Percentiles rank a stretch among this genome's conserved stretches.
phyloP scores from a whole-genome alignment of 306 rosid species.

The Fragaria vesca region DNA sequence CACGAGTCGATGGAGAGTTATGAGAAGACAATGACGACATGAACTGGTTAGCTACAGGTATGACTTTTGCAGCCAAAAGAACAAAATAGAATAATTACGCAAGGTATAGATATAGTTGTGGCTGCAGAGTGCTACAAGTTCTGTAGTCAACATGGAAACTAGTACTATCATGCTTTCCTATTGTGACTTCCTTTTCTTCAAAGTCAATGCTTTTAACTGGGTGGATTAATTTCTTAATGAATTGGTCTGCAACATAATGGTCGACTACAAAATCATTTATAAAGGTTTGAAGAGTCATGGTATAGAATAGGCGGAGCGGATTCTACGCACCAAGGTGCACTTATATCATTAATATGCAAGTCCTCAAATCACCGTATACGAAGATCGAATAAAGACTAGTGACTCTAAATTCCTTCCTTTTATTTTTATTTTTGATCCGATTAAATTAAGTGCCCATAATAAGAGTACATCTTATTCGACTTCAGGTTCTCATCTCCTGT shows the following conservation, averaged over 20 bases:
- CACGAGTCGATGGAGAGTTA: not conserved
- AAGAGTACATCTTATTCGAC: too few species aligned
- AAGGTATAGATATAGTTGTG: not conserved
- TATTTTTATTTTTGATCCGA: too few species aligned
- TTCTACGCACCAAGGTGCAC: too few species aligned
- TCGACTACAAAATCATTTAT: conserved; percentile 20
- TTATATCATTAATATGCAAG: too few species aligned
- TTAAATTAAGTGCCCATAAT: too few species aligned
- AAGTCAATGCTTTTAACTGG: conserved; percentile 10
- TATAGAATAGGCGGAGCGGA: not conserved
- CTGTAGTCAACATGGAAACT: not conserved
- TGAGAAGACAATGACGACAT: not conserved
- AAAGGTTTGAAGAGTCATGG: not conserved
- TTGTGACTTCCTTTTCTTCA: not conserved
- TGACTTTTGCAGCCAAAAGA: not conserved
- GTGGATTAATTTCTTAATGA: not conserved
- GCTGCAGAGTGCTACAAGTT: not conserved
- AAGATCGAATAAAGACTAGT: too few species aligned
- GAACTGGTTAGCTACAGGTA: not conserved
- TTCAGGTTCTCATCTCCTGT: too few species aligned
- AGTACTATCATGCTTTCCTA: not conserved
- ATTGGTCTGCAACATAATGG: conserved; percentile 4
- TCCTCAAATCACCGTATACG: too few species aligned
- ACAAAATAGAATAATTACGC: not conserved
- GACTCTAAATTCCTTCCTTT: too few species aligned